Conservation (phyloP, 805 yeast genomes). For the Saccharomycopsis sp. region DNA sequence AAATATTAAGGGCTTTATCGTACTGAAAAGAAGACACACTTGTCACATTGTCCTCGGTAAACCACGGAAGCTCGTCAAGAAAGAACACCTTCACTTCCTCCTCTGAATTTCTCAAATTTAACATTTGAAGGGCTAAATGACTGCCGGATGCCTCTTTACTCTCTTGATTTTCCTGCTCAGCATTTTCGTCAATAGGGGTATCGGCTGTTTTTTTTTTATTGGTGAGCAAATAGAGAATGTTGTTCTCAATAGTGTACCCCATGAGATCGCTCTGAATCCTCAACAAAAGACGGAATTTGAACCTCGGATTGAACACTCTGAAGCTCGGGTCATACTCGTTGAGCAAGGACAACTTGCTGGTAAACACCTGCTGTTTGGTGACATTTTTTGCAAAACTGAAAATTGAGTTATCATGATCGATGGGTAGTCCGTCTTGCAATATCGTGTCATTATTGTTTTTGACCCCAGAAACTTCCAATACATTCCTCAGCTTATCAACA, state of each 20-base stretch:
- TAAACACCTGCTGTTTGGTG: slow-evolving; percentile 3
- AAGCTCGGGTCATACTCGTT: slow-evolving; percentile 1
- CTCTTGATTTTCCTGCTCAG: background rate
- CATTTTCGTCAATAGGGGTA: background rate
- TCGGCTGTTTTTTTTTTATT: slow-evolving; percentile 9
- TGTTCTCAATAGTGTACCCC: slow-evolving; percentile 23
- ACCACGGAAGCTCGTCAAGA: slow-evolving; percentile 19
- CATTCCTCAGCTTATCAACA: background rate
- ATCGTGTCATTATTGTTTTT: slow-evolving; percentile 14
- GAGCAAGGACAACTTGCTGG: slow-evolving; percentile 3
- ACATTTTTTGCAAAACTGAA: slow-evolving; percentile 8
- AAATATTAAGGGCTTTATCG: slow-evolving; percentile 6
- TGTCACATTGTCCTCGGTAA: slow-evolving; percentile 1
- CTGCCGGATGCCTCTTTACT: background rate
- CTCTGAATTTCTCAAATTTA: slow-evolving; percentile 5
- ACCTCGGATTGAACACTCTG: slow-evolving; percentile 22
- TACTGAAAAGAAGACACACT: slow-evolving; percentile 6
- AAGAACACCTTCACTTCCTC: slow-evolving; percentile 8
- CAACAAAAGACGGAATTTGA: slow-evolving; percentile 26
- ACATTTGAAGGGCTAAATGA: slow-evolving; percentile 9
- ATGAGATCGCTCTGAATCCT: slow-evolving; percentile 25
- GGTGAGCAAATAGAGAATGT: slow-evolving; percentile 12
- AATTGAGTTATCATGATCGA: slow-evolving; percentile 7
- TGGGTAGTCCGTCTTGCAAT: slow-evolving; percentile 18
- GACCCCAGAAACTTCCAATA: slow-evolving; percentile 6